Evolutionary conservation across 371 early-diverging fungal species (phyloP), one percentile per base, ranked within the genome.

Genomic region (Rhizopus arrhizus): DNA sequence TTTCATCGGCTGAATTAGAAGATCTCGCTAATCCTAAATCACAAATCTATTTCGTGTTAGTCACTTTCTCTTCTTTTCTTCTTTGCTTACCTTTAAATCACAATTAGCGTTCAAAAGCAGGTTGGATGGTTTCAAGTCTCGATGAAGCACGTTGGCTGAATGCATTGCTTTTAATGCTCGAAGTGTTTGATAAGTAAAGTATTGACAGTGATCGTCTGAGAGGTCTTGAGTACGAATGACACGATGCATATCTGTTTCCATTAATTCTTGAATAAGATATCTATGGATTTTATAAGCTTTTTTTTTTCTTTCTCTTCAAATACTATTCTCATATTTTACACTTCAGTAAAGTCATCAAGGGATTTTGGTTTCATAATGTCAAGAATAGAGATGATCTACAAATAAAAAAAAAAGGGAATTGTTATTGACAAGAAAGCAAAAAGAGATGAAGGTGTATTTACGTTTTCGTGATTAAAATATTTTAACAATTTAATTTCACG

Each of bases 161-260:
- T 99, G 99, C 81, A 99, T 96, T 68, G 94, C 96, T 69, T 99
- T 98, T 54, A 99, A 84, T 0, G 96, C 99, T 42, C 97, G 89
- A 62, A 94, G 81, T 22, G 96, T 92, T 73, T 99, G 99, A 78
- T 96, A 99, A 61, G 98, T 87, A 75, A 99, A 99, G 78, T 97
- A 97, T 74, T 99, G 98, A 74, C 91, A 97, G 72, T 97, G 98
- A 34, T 95, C 93, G 76, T 98, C 98, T 38, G 95, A 95, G 56
- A 99, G 81, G 46, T 95, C 91, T 83, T 98, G 98, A n/a, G 96
- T 95, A 56, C 93, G 89, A 76, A 99, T 97, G 56, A 99, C 97
- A 64, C 97, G 93, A 74, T 98, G 98, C 81, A 99, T 86, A 74
- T 99, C 96, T 28, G 98, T 97, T 75, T 98, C 98, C 98, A 99